A percentile compares a stretch with the other conserved stretches of the same genome.
Evolutionary conservation across 768 basidiomycete genomes (phyloP).

Genomic region (Tremella yokohamensis): DNA sequence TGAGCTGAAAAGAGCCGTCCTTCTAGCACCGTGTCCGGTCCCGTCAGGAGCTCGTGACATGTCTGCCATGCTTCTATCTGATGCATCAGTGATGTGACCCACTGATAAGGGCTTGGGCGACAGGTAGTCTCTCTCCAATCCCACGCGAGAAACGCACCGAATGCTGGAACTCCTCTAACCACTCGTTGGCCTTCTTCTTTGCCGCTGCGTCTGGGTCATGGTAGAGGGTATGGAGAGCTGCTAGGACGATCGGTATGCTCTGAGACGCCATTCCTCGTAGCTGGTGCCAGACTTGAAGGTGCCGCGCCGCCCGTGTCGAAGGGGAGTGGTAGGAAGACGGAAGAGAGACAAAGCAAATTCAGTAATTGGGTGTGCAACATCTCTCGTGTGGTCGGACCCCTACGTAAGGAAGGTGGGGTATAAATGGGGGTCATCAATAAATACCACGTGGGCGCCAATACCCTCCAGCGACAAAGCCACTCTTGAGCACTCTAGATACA

Average conservation of each 20-base stretch:
- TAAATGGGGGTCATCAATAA: too few relatives aligned
- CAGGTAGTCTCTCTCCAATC: not conserved
- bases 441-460: too few relatives aligned
- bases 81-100: constrained; percentile 27
- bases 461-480: too few relatives aligned
- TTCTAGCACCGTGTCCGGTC: constrained; percentile 68
- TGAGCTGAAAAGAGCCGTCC: constrained; percentile 94
- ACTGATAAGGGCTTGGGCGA: not conserved
- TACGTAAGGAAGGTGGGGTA: too few relatives aligned
- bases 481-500: too few relatives aligned
- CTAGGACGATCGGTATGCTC: constrained; percentile 35
- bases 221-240: constrained; percentile 52
- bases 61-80: constrained; percentile 96
- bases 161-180: constrained; percentile 99
- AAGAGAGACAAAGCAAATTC: too few relatives aligned
- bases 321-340: too few relatives aligned
- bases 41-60: constrained; percentile 83
- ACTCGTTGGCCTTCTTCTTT: constrained; percentile 81
- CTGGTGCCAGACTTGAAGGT: too few relatives aligned
- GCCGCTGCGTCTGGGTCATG: constrained; percentile 69
- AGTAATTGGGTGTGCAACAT: too few relatives aligned
- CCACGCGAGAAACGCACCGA: constrained; percentile 66
- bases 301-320: too few relatives aligned
- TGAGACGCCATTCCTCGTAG: not conserved
- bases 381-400: too few relatives aligned